A percentile compares a stretch with the other conserved stretches of the same genome.
phyloP scores from a whole-genome alignment of 2,329 filamentous ascomycete genomes.

The Penicillium sp. region DNA sequence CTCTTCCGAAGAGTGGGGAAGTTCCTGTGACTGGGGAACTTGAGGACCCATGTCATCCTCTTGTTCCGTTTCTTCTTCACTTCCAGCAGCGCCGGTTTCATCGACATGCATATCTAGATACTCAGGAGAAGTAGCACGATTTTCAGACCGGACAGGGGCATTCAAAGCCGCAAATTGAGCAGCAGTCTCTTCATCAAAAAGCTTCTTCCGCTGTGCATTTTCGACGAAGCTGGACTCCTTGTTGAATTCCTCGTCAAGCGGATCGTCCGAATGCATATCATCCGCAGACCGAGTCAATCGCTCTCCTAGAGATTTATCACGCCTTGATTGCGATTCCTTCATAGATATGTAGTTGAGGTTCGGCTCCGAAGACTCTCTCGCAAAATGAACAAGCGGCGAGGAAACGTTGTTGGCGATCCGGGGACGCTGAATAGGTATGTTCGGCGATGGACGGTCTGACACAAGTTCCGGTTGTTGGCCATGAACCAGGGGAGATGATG shows the following conservation, averaged over 20 bases:
- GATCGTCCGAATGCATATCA: conserved; percentile 34
- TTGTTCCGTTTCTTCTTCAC: conserved; percentile 50
- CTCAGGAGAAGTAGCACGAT: neutral
- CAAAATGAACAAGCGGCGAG: conserved; percentile 39
- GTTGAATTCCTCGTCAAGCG: conserved; percentile 46
- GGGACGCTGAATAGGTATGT: conserved; percentile 44
- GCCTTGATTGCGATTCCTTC: conserved; percentile 47
- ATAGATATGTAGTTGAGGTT: conserved; percentile 47
- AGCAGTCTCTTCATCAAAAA: conserved; percentile 35
- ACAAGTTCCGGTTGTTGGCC: conserved; percentile 36
- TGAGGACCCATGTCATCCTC: conserved; percentile 40
- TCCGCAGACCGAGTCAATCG: conserved; percentile 37
- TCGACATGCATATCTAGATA: conserved; percentile 7
- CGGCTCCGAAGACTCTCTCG: conserved; percentile 42
- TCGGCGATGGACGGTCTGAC: conserved; percentile 53
- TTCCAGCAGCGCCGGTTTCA: conserved; percentile 27
- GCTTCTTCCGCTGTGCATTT: conserved; percentile 33
- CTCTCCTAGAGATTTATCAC: conserved; percentile 36
- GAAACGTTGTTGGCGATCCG: conserved; percentile 36
- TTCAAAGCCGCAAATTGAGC: conserved; percentile 38
- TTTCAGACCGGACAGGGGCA: conserved; percentile 29
- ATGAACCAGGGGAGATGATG: conserved; percentile 47
- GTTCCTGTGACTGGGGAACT: conserved; percentile 30
- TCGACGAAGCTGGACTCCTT: conserved; percentile 43
- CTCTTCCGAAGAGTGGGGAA: conserved; percentile 39